Evolutionary conservation across 2,329 filamentous ascomycete species (phyloP).

Genomic region (Aspergillus fijiensis): DNA sequence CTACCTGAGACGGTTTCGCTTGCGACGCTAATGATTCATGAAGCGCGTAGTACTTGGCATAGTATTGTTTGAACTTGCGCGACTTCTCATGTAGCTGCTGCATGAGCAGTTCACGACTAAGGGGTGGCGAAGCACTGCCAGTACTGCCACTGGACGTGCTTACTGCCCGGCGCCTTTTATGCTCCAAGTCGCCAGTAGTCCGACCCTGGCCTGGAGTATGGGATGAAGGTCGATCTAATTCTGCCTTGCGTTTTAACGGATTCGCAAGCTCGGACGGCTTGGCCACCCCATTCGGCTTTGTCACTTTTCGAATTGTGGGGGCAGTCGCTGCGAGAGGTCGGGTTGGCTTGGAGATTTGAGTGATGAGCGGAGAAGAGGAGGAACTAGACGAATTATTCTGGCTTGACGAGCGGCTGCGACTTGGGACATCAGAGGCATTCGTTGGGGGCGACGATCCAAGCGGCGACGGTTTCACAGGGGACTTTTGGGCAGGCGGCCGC

Average conservation of each 20-base stretch:
- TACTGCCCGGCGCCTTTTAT: constrained; percentile 41
- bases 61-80: constrained; percentile 56
- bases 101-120: constrained; percentile 36
- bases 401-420: constrained; percentile 43
- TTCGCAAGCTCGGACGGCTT: constrained; percentile 31
- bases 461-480: constrained; percentile 62
- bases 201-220: constrained; percentile 24
- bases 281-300: constrained; percentile 29
- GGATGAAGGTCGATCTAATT: constrained; percentile 31
- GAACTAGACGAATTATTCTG: constrained; percentile 47
- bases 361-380: constrained; percentile 47
- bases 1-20: constrained; percentile 47
- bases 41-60: constrained; percentile 57
- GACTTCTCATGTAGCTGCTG: constrained; percentile 44
- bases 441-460: constrained; percentile 61
- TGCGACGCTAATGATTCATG: constrained; percentile 49
- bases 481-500: constrained; percentile 44
- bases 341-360: constrained; percentile 35
- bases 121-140: constrained; percentile 42
- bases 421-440: constrained; percentile 59
- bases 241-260: constrained; percentile 44
- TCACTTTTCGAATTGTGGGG: constrained; percentile 22
- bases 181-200: constrained; percentile 41
- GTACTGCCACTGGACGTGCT: constrained; percentile 44
- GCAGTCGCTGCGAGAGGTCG: constrained; percentile 22